Percentiles rank a stretch among this genome's conserved stretches.
These are phyloP conservation scores for Eragrostis nindensis DNA, from an alignment of 176 grass and related monocot genomes.

Conservation along the genomic window DNA sequence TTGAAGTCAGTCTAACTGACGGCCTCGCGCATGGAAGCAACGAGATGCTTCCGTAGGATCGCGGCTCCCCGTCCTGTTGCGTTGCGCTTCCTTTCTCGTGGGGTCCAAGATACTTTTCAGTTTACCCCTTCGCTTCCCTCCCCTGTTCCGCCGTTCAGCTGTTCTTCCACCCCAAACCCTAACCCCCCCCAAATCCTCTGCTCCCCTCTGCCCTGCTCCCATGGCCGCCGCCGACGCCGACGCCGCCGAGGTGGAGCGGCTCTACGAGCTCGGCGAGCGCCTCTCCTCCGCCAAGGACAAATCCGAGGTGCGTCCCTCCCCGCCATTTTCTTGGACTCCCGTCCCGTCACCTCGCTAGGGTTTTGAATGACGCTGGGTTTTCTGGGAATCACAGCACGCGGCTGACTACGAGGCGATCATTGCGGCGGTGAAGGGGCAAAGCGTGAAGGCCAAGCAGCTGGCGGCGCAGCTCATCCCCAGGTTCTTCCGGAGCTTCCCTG, in stretches of 20 bases:
- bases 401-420: slow-evolving; percentile 92
- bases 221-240: slow-evolving; percentile 80
- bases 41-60: too few species aligned
- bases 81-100: background rate
- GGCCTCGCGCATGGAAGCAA: too few species aligned
- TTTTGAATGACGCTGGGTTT: slow-evolving; percentile 35
- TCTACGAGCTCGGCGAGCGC: slow-evolving; percentile 94
- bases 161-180: slow-evolving; percentile 36
- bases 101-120: background rate
- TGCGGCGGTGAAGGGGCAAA: slow-evolving; percentile 82
- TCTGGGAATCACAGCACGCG: slow-evolving; percentile 54
- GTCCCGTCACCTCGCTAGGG: slow-evolving; percentile 24
- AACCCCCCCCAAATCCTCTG: slow-evolving; percentile 36
- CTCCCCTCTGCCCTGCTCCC: background rate
- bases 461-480: slow-evolving; percentile 96
- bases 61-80: background rate
- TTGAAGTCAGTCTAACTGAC: too few species aligned
- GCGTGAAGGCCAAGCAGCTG: slow-evolving; percentile 94
- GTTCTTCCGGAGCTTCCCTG: slow-evolving; percentile 88
- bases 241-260: slow-evolving; percentile 89
- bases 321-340: background rate
- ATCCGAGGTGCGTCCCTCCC: slow-evolving; percentile 55
- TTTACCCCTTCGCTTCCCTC: slow-evolving; percentile 15
- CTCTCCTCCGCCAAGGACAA: slow-evolving; percentile 91
- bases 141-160: background rate